Conservation (phyloP, 257 asterid genomes). For the Verbena officinalis region DNA sequence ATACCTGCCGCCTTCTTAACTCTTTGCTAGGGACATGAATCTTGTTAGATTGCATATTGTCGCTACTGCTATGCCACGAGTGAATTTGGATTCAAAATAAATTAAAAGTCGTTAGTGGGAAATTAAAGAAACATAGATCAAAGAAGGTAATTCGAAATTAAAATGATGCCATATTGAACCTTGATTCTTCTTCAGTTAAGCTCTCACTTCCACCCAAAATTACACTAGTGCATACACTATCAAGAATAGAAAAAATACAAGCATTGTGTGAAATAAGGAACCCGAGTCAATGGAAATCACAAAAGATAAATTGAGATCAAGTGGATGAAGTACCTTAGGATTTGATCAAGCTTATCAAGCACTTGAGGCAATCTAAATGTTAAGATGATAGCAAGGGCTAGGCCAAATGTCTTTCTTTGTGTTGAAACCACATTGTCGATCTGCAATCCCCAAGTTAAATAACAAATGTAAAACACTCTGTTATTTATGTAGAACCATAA, state of each 20-base stretch:
- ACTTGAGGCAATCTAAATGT: conserved; percentile 89
- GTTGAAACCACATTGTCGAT: conserved; percentile 70
- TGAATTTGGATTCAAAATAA: conserved; percentile 31
- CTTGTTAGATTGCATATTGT: conserved; percentile 63
- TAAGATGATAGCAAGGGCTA: conserved; percentile 82
- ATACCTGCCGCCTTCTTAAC: conserved; percentile 92
- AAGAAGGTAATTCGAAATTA: no score
- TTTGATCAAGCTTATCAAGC: conserved; percentile 91
- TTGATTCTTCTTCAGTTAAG: conserved; percentile 90
- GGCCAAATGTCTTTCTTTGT: conserved; percentile 75
- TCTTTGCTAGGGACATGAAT: conserved; percentile 85
- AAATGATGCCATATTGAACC: no score
- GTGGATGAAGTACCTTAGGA: conserved; percentile 63
- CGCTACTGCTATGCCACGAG: conserved; percentile 52
- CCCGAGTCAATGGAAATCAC: not conserved
- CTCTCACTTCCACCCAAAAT: conserved; percentile 84
- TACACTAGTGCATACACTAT: conserved; percentile 82
- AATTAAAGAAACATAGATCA: no score
- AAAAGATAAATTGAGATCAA: conserved; percentile 24
- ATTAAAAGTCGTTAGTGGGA: no score
- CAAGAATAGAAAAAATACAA: conserved; percentile 34
- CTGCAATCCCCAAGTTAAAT: conserved; percentile 44
- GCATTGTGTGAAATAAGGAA: conserved; percentile 19
- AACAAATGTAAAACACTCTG: conserved; percentile 12
- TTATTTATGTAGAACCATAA: no score